Base-by-base conservation (phyloP, 2,329 filamentous ascomycete genomes). In the Calonectria montana region DNA sequence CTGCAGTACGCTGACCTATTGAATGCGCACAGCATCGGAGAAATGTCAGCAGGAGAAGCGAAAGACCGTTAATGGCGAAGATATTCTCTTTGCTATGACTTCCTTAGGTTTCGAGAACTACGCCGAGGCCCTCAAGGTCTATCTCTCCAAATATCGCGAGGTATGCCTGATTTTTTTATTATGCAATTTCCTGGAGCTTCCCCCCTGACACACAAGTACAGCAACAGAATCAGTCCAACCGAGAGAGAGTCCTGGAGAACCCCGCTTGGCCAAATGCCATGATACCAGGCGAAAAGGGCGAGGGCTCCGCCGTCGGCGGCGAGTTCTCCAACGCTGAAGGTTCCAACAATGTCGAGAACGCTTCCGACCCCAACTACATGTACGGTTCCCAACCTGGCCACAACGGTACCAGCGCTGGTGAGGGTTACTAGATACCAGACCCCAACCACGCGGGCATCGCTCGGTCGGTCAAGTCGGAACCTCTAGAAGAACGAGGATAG, bases 41-140 rank as follows among this genome's bases (percentile, higher is more conserved):
- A 99, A 99, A 85, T 99, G 97, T 82, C 97, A 99, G 83, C 97
- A 98, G 84, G 97, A 99, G 85, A 99, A 99, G 89, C 92, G 97
- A 80, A 99, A 99, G 88, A 99, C 97, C 0, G 97, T 99, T 77
- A 99, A 99, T 81, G 97, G 97, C 78, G 97, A 99, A 85, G 97
- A 99, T 80, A 99, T 99, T 72, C 88, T 99, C 55, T 99, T 98
- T 82, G 97, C 97, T 73, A 99, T 99, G 97, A 98, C 96, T 9
- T 99, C 97, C 29, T 90, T 99, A 41, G 97, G 97, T 1, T 99
- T 99, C 84, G 97, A 99, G 85, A 99, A 99, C 86, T 99, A 99
- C 83, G 94, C 96, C 29, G 97, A 99, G 84, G 97, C 97, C 1
- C 88, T 99, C 70, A 99, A 99, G 86, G 98, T 99, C 78, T 99